phyloP scores from a whole-genome alignment of 2,329 filamentous ascomycete species.

The Paramyrothecium roridum region DNA sequence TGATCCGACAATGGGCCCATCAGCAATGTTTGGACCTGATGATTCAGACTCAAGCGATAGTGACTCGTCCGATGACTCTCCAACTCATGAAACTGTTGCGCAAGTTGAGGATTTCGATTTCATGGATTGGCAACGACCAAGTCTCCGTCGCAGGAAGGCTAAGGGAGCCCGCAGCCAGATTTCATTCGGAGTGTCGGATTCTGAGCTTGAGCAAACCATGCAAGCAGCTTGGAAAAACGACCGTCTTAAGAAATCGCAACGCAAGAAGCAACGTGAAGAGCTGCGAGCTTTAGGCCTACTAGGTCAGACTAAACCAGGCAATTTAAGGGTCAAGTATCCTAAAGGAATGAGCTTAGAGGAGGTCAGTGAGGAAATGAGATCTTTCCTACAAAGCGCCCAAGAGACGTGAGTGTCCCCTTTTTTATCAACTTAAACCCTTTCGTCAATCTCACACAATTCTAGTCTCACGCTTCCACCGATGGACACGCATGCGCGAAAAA shows the following conservation, averaged over 20 bases:
- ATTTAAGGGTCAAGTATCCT: constrained; percentile 68
- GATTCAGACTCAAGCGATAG: constrained; percentile 13
- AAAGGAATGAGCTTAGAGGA: constrained; percentile 69
- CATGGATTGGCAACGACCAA: constrained; percentile 77
- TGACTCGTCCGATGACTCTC: constrained; percentile 6
- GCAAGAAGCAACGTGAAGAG: constrained; percentile 68
- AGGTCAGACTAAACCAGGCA: constrained; percentile 53
- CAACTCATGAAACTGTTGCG: constrained; percentile 27
- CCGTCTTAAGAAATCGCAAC: constrained; percentile 66
- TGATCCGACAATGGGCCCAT: constrained; percentile 9
- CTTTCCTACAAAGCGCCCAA: constrained; percentile 63
- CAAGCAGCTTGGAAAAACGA: constrained; percentile 63
- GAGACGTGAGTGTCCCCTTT: constrained; percentile 67
- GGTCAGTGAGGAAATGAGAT: constrained; percentile 67
- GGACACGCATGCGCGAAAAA: constrained; percentile 72
- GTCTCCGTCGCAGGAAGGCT: constrained; percentile 56
- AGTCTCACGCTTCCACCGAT: constrained; percentile 80
- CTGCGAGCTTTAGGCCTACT: constrained; percentile 64
- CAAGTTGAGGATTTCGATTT: constrained; percentile 72
- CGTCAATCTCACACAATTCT: constrained; percentile 10
- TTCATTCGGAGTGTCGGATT: constrained; percentile 57
- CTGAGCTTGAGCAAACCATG: constrained; percentile 61
- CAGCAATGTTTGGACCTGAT: neutral
- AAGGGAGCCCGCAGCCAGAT: constrained; percentile 58
- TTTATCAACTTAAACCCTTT: too few relatives aligned